phyloP scores from a whole-genome alignment of 169 alveolate genomes.

The Plasmodium chabaudi region DNA sequence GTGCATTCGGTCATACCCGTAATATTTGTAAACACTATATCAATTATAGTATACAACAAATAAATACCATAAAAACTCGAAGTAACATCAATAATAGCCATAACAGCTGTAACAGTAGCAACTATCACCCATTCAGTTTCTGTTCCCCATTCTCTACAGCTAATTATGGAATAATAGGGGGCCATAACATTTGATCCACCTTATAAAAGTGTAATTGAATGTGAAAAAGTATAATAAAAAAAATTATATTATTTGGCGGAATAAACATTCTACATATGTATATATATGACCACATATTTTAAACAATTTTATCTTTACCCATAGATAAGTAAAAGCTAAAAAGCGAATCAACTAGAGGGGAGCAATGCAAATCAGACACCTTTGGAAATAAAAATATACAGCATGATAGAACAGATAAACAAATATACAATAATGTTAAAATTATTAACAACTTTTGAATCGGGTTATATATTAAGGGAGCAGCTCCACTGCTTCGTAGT shows the following conservation, averaged over 20 bases:
- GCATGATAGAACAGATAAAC: constrained; percentile 76
- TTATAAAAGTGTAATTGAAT: not conserved
- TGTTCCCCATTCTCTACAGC: constrained; percentile 79
- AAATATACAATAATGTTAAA: constrained; percentile 74
- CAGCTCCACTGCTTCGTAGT: constrained; percentile 77
- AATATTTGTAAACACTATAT: constrained; percentile 29
- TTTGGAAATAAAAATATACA: constrained; percentile 78
- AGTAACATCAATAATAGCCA: constrained; percentile 80
- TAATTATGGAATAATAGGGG: constrained; percentile 53
- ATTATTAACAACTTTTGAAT: constrained; percentile 80
- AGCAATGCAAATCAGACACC: constrained; percentile 81
- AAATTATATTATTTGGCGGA: not conserved
- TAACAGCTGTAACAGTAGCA: constrained; percentile 78
- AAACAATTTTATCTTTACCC: constrained; percentile 74
- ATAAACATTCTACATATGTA: constrained; percentile 55
- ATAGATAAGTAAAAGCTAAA: constrained; percentile 78
- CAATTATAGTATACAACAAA: constrained; percentile 52
- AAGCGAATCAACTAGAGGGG: constrained; percentile 78
- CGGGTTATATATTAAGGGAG: constrained; percentile 83
- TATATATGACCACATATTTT: not conserved
- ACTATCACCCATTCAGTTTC: constrained; percentile 83
- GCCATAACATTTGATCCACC: constrained; percentile 69
- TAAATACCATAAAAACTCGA: constrained; percentile 75
- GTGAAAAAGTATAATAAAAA: not conserved
- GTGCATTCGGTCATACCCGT: constrained; percentile 42